Conservation (phyloP, 1,139 yeast species). For the Protomyces inouyei region DNA sequence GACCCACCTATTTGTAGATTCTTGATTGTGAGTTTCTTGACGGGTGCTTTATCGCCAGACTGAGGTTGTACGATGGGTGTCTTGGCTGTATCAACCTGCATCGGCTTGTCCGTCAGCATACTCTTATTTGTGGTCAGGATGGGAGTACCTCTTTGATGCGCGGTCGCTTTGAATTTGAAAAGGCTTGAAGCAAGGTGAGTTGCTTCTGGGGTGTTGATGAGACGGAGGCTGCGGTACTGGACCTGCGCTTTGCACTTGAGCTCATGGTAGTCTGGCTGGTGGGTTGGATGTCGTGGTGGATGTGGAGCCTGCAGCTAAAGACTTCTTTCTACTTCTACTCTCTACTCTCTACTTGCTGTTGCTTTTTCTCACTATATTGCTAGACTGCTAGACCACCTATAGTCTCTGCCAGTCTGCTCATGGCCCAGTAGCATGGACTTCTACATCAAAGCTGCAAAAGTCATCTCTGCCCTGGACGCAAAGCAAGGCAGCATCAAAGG, state of each 20-base stretch:
- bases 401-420: too few relatives aligned
- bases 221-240: not conserved
- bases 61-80: conserved; percentile 6
- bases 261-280: not conserved
- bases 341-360: not conserved
- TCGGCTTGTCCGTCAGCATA: not conserved
- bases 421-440: conserved; percentile 23
- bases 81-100: conserved; percentile 18
- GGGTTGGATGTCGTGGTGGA: not conserved
- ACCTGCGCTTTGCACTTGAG: not conserved
- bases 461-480: conserved; percentile 25
- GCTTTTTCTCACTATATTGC: too few relatives aligned
- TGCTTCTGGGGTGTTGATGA: conserved; percentile 15
- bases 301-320: not conserved
- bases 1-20: conserved; percentile 20
- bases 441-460: conserved; percentile 27
- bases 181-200: conserved; percentile 11
- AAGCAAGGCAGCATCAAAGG: conserved; percentile 29
- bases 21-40: conserved; percentile 7
- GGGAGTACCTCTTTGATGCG: not conserved
- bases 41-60: conserved; percentile 1
- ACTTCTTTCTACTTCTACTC: not conserved
- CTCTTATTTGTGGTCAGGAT: not conserved
- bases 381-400: too few relatives aligned
- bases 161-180: conserved; percentile 12